Base-by-base conservation (phyloP, 257 asterid species). In the Catharanthus roseus region DNA sequence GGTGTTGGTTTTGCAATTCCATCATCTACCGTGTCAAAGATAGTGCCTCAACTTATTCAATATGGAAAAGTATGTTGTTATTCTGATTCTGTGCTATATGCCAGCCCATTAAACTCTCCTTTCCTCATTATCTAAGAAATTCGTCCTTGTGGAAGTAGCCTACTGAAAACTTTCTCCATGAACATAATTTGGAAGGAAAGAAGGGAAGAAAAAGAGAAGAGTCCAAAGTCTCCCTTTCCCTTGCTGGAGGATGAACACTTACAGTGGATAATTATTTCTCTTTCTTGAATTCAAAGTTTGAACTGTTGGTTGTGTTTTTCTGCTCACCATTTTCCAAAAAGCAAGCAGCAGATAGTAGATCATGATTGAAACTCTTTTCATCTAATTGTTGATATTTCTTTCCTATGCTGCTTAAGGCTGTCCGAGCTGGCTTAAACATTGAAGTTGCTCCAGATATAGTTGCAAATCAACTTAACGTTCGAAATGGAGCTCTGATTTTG, bases 1-100 rank as follows among this genome's bases (percentile, higher is more conserved):
- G 98, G 98, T 57, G 96, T 93, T 10, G 98, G 98, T 60, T 93
- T 93, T 44, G 97, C 96, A 36, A 93, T 93, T 73, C 97, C 99
- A 70, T 91, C 97, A 33, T 86, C 97, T 51, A 89, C 96, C 19
- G 96, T 93, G 78, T 80, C 75, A 50, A 93, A 87, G 85, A 89
- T 91, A 74, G 97, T 91, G 41, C 99, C 99, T 47, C 96, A 91
- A 86, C 90, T 93, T 68, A 89, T 93, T 85, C 91, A 86, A 74
- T 77, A 75, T 72, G 99, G 97, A 68, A 89, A 86, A 81, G 99
- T 91, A 86, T 55, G 86, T 53, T 26, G 38, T 67, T 64, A 44
- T 21, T 61, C 19, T 51, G 42, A 5, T 11, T 55, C 58, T 31
- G 39, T 47, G 19, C 4, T 64, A 73, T 39, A 15, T 75, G 47